Conservation (phyloP, 192 early-diverging fungal genomes). For the Coemansia sp. region DNA sequence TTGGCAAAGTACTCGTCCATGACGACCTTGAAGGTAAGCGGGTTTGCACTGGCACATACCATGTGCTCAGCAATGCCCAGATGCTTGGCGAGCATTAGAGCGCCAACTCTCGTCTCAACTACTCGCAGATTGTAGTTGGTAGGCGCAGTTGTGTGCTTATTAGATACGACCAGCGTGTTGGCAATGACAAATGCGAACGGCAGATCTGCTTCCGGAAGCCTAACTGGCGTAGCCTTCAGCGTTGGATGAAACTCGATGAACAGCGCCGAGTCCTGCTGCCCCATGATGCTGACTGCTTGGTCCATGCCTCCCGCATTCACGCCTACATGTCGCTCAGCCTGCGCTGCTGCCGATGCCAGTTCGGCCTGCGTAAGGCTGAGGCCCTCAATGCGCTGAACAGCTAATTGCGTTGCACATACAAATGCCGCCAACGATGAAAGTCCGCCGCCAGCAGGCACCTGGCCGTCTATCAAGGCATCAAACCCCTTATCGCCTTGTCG, state of each 20-base stretch:
- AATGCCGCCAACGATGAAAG: slow-evolving; percentile 89
- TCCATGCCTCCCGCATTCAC: slow-evolving; percentile 88
- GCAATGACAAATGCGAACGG: slow-evolving; percentile 83
- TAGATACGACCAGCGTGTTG: slow-evolving; percentile 81
- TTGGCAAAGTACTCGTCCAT: slow-evolving; percentile 42
- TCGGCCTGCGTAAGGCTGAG: slow-evolving; percentile 24
- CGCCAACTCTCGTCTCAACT: slow-evolving; percentile 85
- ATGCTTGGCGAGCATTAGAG: slow-evolving; percentile 62
- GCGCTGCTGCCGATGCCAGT: slow-evolving; percentile 71
- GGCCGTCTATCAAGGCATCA: slow-evolving; percentile 75
- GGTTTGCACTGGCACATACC: slow-evolving; percentile 65
- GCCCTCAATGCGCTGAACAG: slow-evolving; percentile 57
- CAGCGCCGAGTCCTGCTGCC: slow-evolving; percentile 68
- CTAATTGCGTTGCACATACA: slow-evolving; percentile 77
- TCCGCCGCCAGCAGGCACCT: slow-evolving; percentile 83
- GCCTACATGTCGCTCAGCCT: slow-evolving; percentile 79
- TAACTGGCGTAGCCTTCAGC: slow-evolving; percentile 64
- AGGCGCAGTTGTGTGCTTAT: slow-evolving; percentile 88
- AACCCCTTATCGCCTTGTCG: slow-evolving; percentile 55
- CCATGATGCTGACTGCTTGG: slow-evolving; percentile 89
- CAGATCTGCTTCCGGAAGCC: slow-evolving; percentile 62
- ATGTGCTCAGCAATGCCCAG: slow-evolving; percentile 53
- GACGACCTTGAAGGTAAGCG: slow-evolving; percentile 52
- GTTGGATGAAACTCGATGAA: slow-evolving; percentile 85
- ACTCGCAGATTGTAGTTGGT: slow-evolving; percentile 92